Evolutionary conservation across 441 rosid species (phyloP).

Genomic region (Gossypium davidsonii): DNA sequence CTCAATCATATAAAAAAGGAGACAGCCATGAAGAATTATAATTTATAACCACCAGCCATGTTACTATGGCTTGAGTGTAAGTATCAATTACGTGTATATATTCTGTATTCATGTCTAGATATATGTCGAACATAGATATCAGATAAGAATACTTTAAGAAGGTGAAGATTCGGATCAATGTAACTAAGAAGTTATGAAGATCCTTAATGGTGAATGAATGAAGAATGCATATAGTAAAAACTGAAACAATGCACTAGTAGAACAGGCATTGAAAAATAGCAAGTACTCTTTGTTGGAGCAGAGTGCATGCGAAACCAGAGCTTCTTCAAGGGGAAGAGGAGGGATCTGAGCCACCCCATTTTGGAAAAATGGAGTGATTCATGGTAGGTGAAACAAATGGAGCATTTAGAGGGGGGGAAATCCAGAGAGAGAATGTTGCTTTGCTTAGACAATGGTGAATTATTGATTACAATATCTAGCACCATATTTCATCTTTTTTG

Average conservation of each 20-base stretch:
- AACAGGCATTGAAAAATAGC: background rate
- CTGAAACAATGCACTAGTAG: background rate
- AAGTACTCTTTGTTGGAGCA: constrained; percentile 54
- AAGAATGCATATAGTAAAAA: background rate
- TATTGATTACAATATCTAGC: constrained; percentile 8
- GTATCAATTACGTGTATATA: too few species aligned
- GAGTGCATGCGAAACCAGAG: constrained; percentile 67
- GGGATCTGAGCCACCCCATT: constrained; percentile 78
- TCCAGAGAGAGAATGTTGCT: constrained; percentile 10
- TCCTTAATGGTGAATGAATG: background rate
- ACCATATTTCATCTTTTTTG: background rate
- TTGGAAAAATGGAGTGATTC: constrained; percentile 26
- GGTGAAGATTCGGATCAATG: background rate
- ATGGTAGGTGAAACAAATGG: constrained; percentile 18
- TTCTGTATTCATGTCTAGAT: too few species aligned
- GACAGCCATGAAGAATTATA: background rate
- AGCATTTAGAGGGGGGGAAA: background rate
- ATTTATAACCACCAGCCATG: too few species aligned
- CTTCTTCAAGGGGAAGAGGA: constrained; percentile 81
- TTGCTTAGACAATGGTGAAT: constrained; percentile 39
- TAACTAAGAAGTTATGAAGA: background rate
- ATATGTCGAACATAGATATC: too few species aligned
- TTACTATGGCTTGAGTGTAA: too few species aligned
- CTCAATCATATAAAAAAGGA: background rate
- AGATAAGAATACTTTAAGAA: too few species aligned